Evolutionary conservation across 1,284 basidiomycete species (phyloP).

Genomic region (Leccinum pachyderme): DNA sequence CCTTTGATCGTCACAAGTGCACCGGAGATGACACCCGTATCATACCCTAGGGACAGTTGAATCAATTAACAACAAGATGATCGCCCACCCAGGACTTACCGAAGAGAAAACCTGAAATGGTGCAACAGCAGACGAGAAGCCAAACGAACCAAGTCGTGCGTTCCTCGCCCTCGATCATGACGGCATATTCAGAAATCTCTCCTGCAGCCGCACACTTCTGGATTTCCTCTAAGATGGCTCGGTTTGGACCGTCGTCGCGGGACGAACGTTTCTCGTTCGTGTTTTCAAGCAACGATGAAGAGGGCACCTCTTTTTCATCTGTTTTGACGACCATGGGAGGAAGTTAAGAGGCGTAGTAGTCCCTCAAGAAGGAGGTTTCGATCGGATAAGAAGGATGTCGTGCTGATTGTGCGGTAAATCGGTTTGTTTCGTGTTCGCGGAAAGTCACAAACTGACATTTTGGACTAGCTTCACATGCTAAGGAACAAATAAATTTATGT

Average conservation of each 20-base stretch:
- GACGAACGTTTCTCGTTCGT: slow-evolving; percentile 2
- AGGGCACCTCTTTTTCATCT: not conserved
- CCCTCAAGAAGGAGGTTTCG: not conserved
- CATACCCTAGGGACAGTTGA: slow-evolving; percentile 55
- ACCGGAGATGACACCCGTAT: slow-evolving; percentile 79
- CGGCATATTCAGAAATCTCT: slow-evolving; percentile 59
- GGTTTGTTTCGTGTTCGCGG: not conserved
- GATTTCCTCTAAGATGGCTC: slow-evolving; percentile 14
- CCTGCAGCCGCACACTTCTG: slow-evolving; percentile 31
- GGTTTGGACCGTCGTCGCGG: not conserved
- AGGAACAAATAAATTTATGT: no score
- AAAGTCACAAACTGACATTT: not conserved
- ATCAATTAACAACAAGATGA: not conserved
- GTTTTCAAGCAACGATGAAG: not conserved
- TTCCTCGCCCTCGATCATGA: slow-evolving; percentile 70
- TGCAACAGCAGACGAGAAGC: slow-evolving; percentile 62
- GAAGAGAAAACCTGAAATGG: slow-evolving; percentile 76
- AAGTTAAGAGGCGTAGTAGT: not conserved
- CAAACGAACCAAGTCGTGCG: slow-evolving; percentile 69
- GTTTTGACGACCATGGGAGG: slow-evolving; percentile 9
- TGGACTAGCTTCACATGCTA: not conserved
- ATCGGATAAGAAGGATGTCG: not conserved
- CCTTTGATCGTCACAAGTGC: slow-evolving; percentile 70
- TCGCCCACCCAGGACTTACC: slow-evolving; percentile 41
- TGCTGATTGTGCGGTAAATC: not conserved